Evolutionary conservation across 352 stramenopile species (phyloP), one percentile per base, ranked within the genome.

Genomic region (Phytopythium chamaehyphon): DNA sequence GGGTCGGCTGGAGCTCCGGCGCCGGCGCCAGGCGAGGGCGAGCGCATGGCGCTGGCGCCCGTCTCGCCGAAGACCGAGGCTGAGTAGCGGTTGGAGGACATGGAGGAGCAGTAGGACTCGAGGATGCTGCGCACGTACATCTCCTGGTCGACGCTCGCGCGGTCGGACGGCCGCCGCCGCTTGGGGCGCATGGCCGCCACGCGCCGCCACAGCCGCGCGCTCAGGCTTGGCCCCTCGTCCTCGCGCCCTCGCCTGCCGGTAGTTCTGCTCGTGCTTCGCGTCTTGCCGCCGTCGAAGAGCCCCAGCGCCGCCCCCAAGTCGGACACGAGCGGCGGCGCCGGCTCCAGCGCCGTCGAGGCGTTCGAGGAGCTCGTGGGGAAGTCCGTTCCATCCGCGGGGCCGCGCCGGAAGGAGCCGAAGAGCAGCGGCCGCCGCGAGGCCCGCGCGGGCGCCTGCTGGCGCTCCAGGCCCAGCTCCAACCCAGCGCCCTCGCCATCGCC

Each of bases 121-220:
- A 89, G 73, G 46, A 89, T 81, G 43, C 69, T 86, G 43, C 78
- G 72, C 55, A 87, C 71, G 57, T 86, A 87, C 33, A 87, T 55
- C 56, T 89, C 78, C 47, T 86, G 75, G 60, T 87, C 75, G 12
- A 71, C 22, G 40, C 50, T 78, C 19, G 42, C 33, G 40, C 61
- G 42, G 23, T 69, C 37, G 47, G 60, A 58, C 23, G 51, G 62
- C 0, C 69, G 51, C 31, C 61, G 53, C 18, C 58, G 51, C 51
- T 60, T 67, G 16, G 43, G 54, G 8, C 65, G 55, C 47, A 69
- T 71, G 7, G 52, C 43, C 12, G 62, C 53, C 31, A 79, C 56
- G 22, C 64, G 61, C 38, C 64, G 64, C 71, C 71, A 82, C 68
- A 70, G 75, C 1, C 59, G 57, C 21, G 51, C 46, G 24, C 62